A percentile compares a stretch with the other conserved stretches of the same genome.
These are phyloP conservation scores for Stereum hirsutum DNA, from an alignment of 1,284 basidiomycete genomes.

Conservation along the genomic window DNA sequence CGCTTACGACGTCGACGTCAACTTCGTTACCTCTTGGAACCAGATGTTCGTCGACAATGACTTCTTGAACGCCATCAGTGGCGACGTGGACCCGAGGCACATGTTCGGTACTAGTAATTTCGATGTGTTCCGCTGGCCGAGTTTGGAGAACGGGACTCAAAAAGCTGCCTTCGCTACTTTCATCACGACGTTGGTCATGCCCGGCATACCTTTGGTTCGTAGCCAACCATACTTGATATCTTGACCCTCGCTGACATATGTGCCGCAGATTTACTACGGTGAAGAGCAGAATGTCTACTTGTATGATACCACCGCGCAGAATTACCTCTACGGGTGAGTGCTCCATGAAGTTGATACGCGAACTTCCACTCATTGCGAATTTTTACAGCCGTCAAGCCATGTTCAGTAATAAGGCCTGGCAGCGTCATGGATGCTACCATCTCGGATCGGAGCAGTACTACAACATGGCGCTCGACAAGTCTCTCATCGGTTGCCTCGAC, in stretches of 20 bases:
- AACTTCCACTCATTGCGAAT: neutral
- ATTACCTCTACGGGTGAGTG: conserved; percentile 81
- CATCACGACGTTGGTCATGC: conserved; percentile 74
- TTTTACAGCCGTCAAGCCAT: conserved; percentile 82
- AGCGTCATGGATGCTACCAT: conserved; percentile 84
- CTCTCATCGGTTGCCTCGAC: conserved; percentile 75
- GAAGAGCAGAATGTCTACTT: conserved; percentile 86
- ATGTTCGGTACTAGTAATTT: conserved; percentile 89
- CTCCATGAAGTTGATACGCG: neutral
- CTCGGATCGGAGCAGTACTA: conserved; percentile 87
- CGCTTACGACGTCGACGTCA: conserved; percentile 72
- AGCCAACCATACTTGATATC: conserved; percentile 3
- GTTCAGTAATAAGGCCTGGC: conserved; percentile 79
- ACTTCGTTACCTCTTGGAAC: conserved; percentile 85
- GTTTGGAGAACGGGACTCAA: conserved; percentile 74
- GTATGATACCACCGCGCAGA: conserved; percentile 75
- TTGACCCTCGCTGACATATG: conserved; percentile 3
- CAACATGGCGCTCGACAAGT: conserved; percentile 77
- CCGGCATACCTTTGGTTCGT: conserved; percentile 72
- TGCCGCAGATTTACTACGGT: conserved; percentile 64
- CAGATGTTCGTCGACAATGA: conserved; percentile 84
- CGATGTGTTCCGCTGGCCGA: conserved; percentile 89
- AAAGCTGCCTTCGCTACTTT: conserved; percentile 70
- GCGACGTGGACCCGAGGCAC: conserved; percentile 71
- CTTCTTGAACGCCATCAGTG: conserved; percentile 66